Evolutionary conservation across 2,329 filamentous ascomycete species (phyloP).

Genomic region (Trichoderma breve): DNA sequence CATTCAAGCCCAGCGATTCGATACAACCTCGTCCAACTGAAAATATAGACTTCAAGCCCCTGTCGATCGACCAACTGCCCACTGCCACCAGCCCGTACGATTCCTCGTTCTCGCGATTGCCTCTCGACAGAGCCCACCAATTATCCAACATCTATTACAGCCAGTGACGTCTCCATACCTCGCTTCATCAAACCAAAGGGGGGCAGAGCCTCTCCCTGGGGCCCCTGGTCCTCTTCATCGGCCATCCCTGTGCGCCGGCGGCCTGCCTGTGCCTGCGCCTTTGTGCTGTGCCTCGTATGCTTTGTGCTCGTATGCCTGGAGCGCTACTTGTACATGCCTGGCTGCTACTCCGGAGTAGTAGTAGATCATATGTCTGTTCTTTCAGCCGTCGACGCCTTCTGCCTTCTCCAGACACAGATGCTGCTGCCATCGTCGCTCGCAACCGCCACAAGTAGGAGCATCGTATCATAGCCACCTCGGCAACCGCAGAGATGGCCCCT

Average conservation of each 20-base stretch:
- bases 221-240: constrained; percentile 9
- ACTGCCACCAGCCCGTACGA: neutral
- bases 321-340: neutral
- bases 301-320: constrained; percentile 6
- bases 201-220: constrained; percentile 16
- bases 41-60: neutral
- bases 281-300: neutral
- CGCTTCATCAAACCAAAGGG: constrained; percentile 19
- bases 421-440: constrained; percentile 5
- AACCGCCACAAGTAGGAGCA: constrained; percentile 15
- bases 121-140: neutral
- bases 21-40: neutral
- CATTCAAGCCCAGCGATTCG: neutral
- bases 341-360: neutral
- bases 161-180: constrained; percentile 16
- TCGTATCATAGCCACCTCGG: constrained; percentile 18
- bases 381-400: constrained; percentile 3
- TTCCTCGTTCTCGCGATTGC: neutral
- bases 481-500: constrained; percentile 34
- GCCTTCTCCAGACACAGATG: constrained; percentile 10
- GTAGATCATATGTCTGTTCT: neutral
- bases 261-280: neutral
- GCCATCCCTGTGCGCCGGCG: constrained; percentile 15
- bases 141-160: neutral
- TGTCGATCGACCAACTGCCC: constrained; percentile 2